Base-by-base conservation (phyloP, 352 stramenopile species). In the Phytophthora megakarya region DNA sequence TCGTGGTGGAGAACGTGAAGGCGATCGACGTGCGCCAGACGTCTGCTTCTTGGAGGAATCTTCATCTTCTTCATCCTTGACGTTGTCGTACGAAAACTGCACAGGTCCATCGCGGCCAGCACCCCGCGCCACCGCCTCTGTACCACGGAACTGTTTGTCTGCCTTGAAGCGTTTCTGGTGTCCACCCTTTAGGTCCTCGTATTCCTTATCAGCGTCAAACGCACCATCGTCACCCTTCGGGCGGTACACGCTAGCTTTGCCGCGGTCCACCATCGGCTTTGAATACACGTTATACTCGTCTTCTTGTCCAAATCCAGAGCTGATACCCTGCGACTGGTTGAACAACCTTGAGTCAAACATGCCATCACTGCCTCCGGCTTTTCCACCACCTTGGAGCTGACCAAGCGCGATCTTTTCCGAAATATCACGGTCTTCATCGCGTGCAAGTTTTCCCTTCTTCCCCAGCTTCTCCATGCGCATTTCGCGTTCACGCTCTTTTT, bases 321-420 rank as follows among this genome's bases (percentile, higher is more conserved):
- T 86, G 50, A 99, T 81, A 11, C 98, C 98, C 26, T 97, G 90
- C 23, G 88, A 98, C 78, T 99, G 97, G 73, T 99, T 99, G 70
- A 99, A 99, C 46, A 99, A 75, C 4, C 98, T 85, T 30, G 90
- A 95, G 80, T 99, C 98, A 61, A 99, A 99, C 61, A 97, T 90
- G 37, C 88, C 92, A 12, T 96, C 96, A 18, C 58, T 73, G 12
- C 88, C 92, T 10, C 75, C 62, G 18, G 89, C 75, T 45, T 85
- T 90, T 40, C 88, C 89, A 6, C 74, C 87, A 47, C 96, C 94
- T 48, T 96, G 95, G 23, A 98, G 79, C 44, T 98, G 95, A 2
- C 98, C 98, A 16, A 99, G 80, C 13, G 98, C 98, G 72, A 99
- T 98, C 81, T 99, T 99, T 80, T 99, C 98, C 5, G 96, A 99